Evolutionary conservation across 2,329 filamentous ascomycete species (phyloP), one percentile per base, ranked within the genome.

Genomic region (Claviceps quebecensis): DNA sequence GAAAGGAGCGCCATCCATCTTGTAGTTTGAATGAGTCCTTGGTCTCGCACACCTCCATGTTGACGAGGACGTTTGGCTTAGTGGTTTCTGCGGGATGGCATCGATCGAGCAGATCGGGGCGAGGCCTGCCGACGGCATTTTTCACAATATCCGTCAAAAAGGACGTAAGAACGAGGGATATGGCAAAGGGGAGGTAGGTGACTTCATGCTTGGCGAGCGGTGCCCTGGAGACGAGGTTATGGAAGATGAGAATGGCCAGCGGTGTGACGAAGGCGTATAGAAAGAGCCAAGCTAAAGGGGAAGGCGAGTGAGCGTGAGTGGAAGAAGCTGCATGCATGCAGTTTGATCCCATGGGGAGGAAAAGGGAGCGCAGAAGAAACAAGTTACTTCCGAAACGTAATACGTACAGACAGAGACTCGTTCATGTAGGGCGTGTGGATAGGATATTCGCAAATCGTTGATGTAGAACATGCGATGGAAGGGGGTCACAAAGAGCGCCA

Each of bases 381-480:
- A 29, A n/a, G 7, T 8, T 4, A 26, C n/a, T 22, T 43, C 22
- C 8, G 17, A 19, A 14, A 8, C 11, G 16, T 5, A 40, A 22
- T 36, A 72, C 82, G 58, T 73, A 85, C 84, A 65, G 14, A 95
- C 81, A 7, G 88, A 75, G 0, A 98, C 93, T 55, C 89, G 80
- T 67, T 98, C 90, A 48, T 84, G 69, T 52, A 84, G 75, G 22
- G 93, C 88, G 68, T 95, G 86, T 0, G 93, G 93, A 62, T 85
- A 96, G 56, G 87, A 83, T 54, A 97, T 88, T 48, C 81, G 74
- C 23, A 86, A 76, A 64, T 97, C 88, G 64, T 89, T 86, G 55
- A 97, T 78, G 56, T 81, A 86, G 70, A 98, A 97, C 80, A 96
- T 86, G 69, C 87, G 88, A 66, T 97, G 89, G 65, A 97, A 97